phyloP scores from a whole-genome alignment of 2,329 filamentous ascomycete species.

The Herpomyces periplanetae region DNA sequence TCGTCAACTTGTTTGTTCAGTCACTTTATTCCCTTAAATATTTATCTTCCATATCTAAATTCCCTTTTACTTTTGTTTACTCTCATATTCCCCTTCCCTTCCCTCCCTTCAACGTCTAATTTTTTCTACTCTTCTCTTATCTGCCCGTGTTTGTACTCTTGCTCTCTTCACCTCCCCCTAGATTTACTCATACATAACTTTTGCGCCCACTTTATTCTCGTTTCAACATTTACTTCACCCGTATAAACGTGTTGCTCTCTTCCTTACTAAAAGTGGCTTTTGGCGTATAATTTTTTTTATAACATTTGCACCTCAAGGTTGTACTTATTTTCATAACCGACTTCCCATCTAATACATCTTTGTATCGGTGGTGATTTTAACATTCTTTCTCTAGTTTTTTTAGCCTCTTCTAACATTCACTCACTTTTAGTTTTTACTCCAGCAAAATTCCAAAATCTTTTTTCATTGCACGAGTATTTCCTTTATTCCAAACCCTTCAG shows the following conservation, averaged over 20 bases:
- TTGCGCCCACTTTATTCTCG: slow-evolving; percentile 5
- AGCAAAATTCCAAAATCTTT: background rate
- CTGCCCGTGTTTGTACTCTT: slow-evolving; percentile 4
- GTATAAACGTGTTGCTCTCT: slow-evolving; percentile 4
- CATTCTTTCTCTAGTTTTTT: slow-evolving; percentile 1
- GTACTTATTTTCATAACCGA: slow-evolving; percentile 1
- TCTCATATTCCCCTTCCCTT: slow-evolving; percentile 4
- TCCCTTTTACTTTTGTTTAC: slow-evolving; percentile 6
- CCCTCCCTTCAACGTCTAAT: slow-evolving; percentile 4
- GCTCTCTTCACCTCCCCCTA: slow-evolving; percentile 4
- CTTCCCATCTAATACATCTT: slow-evolving; percentile 1
- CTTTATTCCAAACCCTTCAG: slow-evolving; percentile 1
- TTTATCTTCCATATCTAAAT: slow-evolving; percentile 5
- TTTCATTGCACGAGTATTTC: slow-evolving; percentile 1
- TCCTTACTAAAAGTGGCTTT: slow-evolving; percentile 3
- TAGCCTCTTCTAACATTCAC: slow-evolving; percentile 1
- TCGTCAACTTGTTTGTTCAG: too few relatives aligned
- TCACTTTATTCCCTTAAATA: slow-evolving; percentile 5
- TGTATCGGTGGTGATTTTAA: slow-evolving; percentile 1
- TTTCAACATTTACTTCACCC: slow-evolving; percentile 2
- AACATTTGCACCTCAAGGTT: slow-evolving; percentile 2
- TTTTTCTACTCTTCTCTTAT: slow-evolving; percentile 3
- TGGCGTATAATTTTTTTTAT: too few relatives aligned
- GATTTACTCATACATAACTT: slow-evolving; percentile 5
- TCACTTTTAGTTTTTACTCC: slow-evolving; percentile 1